Evolutionary conservation across 768 basidiomycete genomes (phyloP).

Genomic region (Mycena rosella): DNA sequence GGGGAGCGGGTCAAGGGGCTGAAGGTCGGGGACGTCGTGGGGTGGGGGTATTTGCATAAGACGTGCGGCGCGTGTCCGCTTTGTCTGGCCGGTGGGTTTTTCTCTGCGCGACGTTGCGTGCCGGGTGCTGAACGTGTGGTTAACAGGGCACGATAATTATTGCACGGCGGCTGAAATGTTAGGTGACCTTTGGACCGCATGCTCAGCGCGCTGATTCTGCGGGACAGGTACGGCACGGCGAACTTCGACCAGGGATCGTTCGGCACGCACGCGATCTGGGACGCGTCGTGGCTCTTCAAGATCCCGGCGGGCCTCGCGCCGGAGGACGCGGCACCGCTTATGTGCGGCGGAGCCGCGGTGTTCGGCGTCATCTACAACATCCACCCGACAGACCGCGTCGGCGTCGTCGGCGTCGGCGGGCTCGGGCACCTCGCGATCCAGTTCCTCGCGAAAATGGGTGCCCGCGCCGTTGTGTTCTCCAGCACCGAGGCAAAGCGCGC

Average conservation of each 20-base stretch:
- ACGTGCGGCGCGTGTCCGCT: slow-evolving; percentile 48
- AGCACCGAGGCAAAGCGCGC: slow-evolving; percentile 46
- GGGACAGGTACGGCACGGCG: slow-evolving; percentile 42
- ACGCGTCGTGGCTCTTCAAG: slow-evolving; percentile 48
- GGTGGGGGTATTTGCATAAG: slow-evolving; percentile 46
- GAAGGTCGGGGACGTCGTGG: slow-evolving; percentile 48
- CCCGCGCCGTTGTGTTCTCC: slow-evolving; percentile 53
- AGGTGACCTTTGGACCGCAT: neutral
- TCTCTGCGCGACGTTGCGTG: too few species aligned
- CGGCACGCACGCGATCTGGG: slow-evolving; percentile 51
- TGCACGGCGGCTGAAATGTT: slow-evolving; percentile 11
- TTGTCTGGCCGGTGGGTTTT: slow-evolving; percentile 43
- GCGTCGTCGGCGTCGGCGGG: slow-evolving; percentile 51
- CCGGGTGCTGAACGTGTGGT: too few species aligned
- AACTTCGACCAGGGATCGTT: too few species aligned
- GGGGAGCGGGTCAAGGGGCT: slow-evolving; percentile 35
- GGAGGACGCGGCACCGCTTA: slow-evolving; percentile 48
- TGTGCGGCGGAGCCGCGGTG: slow-evolving; percentile 40
- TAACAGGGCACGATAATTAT: slow-evolving; percentile 17
- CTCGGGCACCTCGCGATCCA: slow-evolving; percentile 55
- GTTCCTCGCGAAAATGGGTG: slow-evolving; percentile 55
- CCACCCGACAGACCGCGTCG: slow-evolving; percentile 49
- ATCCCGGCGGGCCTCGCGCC: slow-evolving; percentile 47
- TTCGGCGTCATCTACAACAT: slow-evolving; percentile 36
- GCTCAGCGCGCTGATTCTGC: slow-evolving; percentile 1